Evolutionary conservation across 2,329 filamentous ascomycete genomes (phyloP), one percentile per base, ranked within the genome.

Genomic region (Metarhizium humberi): DNA sequence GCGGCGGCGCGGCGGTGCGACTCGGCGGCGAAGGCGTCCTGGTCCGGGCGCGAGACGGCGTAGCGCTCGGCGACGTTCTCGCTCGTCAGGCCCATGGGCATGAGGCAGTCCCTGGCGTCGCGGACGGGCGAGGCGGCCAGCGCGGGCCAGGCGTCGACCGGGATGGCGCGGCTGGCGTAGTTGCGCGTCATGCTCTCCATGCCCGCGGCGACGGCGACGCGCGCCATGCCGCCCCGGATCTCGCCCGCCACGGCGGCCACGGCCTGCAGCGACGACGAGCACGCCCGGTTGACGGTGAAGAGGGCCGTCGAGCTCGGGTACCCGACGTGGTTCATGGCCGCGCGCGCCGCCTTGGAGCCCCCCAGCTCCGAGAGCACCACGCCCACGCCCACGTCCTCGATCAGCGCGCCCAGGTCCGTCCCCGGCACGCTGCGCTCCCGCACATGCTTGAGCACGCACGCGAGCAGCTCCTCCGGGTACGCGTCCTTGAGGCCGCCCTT

Each of bases 121-220:
- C 86, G 78, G 10, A 80, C 78, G 1, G 73, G 71, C 3, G 79
- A 84, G 1, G 86, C 79, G 63, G 76, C 81, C 58, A 96, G 73
- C 52, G 80, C 84, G 0, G 87, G 84, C 90, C 90, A 96, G 11
- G 90, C 72, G 59, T 90, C 82, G 0, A 84, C 85, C 0, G 92
- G 92, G 47, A 96, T 94, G n/a, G 92, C 92, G 56, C 84, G 77
- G 30, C 77, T 83, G 52, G 86, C 91, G 71, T 96, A 96, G 73
- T 96, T 96, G 61, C 87, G 76, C 60, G 90, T 95, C 92, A 96
- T 96, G 73, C 87, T 92, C 79, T 96, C 92, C 88, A 95, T 96
- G 34, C 92, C 92, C 2, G 88, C 92, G 10, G 85, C 92, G 58
- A 96, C 83, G 57, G 90, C 92, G 0, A 79, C 77, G 58, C 85